Percentiles rank a stretch among this genome's conserved stretches.
Conservation (phyloP, 306 rosid species). For the cucumber (Cucumis sativus) region Cucumber_9930_V3 NC_026661.2:8480501-8481000, state of each 20-base stretch:
- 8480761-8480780: neutral
- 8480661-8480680: neutral
- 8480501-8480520: slow-evolving; percentile 86
- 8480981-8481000: neutral
- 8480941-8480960: neutral
- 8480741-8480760: neutral
- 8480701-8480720: neutral
- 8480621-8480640: neutral
- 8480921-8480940: neutral
- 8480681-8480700: neutral
- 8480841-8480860: neutral
- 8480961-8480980: neutral
- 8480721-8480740: too few relatives aligned
- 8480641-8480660: neutral
- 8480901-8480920: neutral
- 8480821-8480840: neutral
- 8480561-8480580: slow-evolving; percentile 93
- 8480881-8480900: neutral
- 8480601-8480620: neutral
- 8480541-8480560: slow-evolving; percentile 96
- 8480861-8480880: neutral
- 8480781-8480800: neutral
- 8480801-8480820: neutral
- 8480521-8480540: slow-evolving; percentile 93
- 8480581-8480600: neutral